These are phyloP conservation scores for Sclerotinia minor DNA, from an alignment of 2,329 filamentous ascomycete genomes.

Conservation along the genomic window DNA sequence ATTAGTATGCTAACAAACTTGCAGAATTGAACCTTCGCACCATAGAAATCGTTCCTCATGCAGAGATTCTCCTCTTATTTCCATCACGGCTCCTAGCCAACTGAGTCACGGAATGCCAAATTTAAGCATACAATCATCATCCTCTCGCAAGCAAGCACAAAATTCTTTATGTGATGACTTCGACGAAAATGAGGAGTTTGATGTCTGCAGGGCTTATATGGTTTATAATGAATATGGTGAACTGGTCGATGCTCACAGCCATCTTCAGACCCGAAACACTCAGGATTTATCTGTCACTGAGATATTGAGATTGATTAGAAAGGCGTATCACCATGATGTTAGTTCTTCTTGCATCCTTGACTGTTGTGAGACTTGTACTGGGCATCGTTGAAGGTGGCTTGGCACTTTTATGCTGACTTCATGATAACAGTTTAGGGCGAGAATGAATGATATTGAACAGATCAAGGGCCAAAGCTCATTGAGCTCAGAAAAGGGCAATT, in stretches of 20 bases:
- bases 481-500: conserved; percentile 8
- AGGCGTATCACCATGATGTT: conserved; percentile 38
- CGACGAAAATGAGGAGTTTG: neutral
- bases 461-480: conserved; percentile 7
- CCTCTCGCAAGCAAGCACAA: neutral
- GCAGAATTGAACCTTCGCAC: neutral
- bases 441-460: conserved; percentile 30
- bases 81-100: neutral
- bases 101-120: neutral
- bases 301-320: conserved; percentile 36
- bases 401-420: conserved; percentile 10
- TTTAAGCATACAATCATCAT: neutral
- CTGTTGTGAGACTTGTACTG: neutral
- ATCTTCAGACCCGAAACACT: conserved; percentile 24
- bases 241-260: conserved; percentile 31
- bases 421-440: conserved; percentile 30
- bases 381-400: neutral
- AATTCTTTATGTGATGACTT: neutral
- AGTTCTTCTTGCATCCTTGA: conserved; percentile 9
- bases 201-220: conserved; percentile 30
- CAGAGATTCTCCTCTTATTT: conserved; percentile 8
- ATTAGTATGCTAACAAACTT: neutral
- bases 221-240: conserved; percentile 40
- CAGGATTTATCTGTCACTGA: conserved; percentile 33
- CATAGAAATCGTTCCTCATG: conserved; percentile 5